These are phyloP conservation scores for Gossypium ekmanianum DNA, from an alignment of 345 rosid species.

Conservation along the genomic window DNA sequence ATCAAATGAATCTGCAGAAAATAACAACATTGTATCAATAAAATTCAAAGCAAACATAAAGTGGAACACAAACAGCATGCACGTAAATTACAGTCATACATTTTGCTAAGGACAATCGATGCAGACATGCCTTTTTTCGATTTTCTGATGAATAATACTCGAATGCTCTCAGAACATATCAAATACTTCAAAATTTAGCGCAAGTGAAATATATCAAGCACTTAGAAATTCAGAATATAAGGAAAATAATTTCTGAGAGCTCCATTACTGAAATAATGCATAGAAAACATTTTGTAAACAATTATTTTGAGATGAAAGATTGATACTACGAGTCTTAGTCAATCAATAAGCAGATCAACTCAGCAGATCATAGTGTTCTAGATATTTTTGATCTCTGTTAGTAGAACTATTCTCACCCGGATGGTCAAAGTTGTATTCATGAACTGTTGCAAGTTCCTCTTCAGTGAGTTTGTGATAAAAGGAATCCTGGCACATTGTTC, in stretches of 20 bases:
- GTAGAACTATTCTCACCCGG: constrained; percentile 70
- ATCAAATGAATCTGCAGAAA: constrained; percentile 81
- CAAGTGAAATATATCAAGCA: neutral
- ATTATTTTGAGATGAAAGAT: neutral
- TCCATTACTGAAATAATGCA: neutral
- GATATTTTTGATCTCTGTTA: constrained; percentile 2
- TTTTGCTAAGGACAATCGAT: neutral
- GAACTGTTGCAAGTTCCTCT: constrained; percentile 79
- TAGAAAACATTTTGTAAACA: neutral
- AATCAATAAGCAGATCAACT: neutral
- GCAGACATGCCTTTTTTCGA: neutral
- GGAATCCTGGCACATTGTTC: constrained; percentile 79
- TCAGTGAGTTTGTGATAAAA: constrained; percentile 86
- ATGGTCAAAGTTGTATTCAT: constrained; percentile 98
- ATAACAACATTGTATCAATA: constrained; percentile 22
- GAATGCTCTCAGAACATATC: neutral
- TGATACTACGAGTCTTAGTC: neutral
- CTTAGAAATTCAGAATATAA: neutral
- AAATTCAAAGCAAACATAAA: constrained; percentile 1
- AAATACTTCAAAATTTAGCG: neutral
- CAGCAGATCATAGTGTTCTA: neutral
- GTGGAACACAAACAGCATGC: neutral
- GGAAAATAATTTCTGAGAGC: constrained; percentile 1
- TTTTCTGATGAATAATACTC: neutral
- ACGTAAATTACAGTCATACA: constrained; percentile 1